phyloP scores from a whole-genome alignment of 176 grass and related monocot species.

The Cenchrus fungigraminus region DNA sequence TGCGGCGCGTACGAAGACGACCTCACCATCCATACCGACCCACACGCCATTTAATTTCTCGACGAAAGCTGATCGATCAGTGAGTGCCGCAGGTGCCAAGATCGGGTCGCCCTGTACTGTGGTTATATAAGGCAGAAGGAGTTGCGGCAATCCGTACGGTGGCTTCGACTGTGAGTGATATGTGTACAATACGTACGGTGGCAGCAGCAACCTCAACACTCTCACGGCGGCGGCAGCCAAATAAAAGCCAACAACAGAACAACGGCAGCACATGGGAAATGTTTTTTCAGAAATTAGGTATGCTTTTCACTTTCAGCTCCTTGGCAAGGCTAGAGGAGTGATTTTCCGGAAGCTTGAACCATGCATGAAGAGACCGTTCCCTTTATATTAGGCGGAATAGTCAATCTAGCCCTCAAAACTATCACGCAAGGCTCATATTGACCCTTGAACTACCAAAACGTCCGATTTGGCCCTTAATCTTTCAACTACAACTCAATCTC shows the following conservation, averaged over 20 bases:
- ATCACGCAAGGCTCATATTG: too few species aligned
- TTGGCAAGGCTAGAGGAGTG: background rate
- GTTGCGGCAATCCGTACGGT: background rate
- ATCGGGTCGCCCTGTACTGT: background rate
- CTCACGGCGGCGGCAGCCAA: background rate
- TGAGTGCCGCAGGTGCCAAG: background rate
- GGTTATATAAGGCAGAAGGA: background rate
- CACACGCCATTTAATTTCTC: too few species aligned
- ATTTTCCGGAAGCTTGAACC: background rate
- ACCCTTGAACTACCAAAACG: too few species aligned
- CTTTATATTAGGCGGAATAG: background rate
- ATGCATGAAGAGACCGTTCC: background rate
- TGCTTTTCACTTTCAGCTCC: background rate
- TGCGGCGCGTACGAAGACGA: conserved; percentile 62
- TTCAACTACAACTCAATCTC: too few species aligned
- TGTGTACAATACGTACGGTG: background rate
- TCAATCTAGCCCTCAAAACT: too few species aligned
- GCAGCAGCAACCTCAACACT: background rate
- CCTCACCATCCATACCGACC: background rate
- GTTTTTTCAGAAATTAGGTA: background rate
- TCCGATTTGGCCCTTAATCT: too few species aligned
- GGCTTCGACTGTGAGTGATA: background rate
- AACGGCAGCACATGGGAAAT: background rate
- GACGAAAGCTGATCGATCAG: background rate
- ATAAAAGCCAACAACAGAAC: too few species aligned